Evolutionary conservation across 495 filamentous ascomycete species (phyloP).

Genomic region (Barbatosphaeria neglecta): DNA sequence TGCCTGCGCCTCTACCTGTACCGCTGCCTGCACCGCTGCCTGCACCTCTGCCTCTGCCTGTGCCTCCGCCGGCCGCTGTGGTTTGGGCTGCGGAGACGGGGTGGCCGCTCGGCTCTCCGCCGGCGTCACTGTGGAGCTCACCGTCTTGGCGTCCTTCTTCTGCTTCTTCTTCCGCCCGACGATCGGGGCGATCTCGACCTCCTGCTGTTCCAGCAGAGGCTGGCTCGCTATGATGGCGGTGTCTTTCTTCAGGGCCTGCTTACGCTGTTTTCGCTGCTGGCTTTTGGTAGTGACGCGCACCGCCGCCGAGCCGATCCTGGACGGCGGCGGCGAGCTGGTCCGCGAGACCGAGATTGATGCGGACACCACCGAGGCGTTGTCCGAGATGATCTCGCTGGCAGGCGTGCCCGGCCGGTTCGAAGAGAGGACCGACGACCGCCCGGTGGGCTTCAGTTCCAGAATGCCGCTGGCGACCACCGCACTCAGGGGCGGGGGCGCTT

Average conservation of each 20-base stretch:
- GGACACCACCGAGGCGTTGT: conserved; percentile 66
- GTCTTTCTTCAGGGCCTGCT: conserved; percentile 54
- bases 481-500: conserved; percentile 34
- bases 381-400: conserved; percentile 61
- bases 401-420: conserved; percentile 67
- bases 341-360: conserved; percentile 63
- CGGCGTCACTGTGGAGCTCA: conserved; percentile 12
- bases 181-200: conserved; percentile 66
- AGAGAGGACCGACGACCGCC: conserved; percentile 29
- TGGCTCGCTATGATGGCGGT: conserved; percentile 33
- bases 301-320: conserved; percentile 65
- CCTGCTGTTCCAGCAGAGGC: conserved; percentile 41
- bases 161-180: conserved; percentile 84
- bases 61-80: too few species aligned
- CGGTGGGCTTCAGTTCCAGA: conserved; percentile 14
- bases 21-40: background rate
- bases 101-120: conserved; percentile 26
- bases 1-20: background rate
- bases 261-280: conserved; percentile 78
- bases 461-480: conserved; percentile 3
- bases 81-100: conserved; percentile 9
- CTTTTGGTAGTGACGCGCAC: conserved; percentile 77
- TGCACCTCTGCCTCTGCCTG: conserved; percentile 5
- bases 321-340: conserved; percentile 67
- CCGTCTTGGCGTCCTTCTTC: conserved; percentile 58